These are phyloP conservation scores for Neurospora sp. DNA, from an alignment of 495 filamentous ascomycete genomes.

Conservation along the genomic window DNA sequence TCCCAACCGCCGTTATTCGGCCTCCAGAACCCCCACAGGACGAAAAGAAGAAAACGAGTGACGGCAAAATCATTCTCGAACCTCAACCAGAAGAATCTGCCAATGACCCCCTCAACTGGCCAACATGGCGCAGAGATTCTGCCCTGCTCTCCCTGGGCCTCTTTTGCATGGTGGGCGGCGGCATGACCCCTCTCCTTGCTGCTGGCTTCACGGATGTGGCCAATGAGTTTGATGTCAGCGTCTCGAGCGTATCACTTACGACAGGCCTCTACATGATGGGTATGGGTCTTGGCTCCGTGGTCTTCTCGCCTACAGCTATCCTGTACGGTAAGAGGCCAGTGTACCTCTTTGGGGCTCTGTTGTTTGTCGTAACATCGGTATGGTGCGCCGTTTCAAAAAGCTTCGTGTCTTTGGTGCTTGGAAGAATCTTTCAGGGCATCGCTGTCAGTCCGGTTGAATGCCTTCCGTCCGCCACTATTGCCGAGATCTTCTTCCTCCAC, in stretches of 20 bases:
- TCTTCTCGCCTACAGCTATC: constrained; percentile 86
- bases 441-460: constrained; percentile 90
- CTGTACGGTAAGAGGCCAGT: constrained; percentile 85
- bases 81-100: constrained; percentile 85
- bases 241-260: constrained; percentile 72
- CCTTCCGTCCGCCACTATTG: constrained; percentile 86
- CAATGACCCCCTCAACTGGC: constrained; percentile 95
- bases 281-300: constrained; percentile 70
- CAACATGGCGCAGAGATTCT: constrained; percentile 67
- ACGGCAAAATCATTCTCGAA: constrained; percentile 81
- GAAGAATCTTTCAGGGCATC: constrained; percentile 77
- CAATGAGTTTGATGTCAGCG: constrained; percentile 53
- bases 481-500: constrained; percentile 94
- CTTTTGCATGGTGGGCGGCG: constrained; percentile 87
- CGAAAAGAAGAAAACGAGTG: constrained; percentile 62
- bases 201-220: constrained; percentile 85
- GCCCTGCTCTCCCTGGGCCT: constrained; percentile 79
- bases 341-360: constrained; percentile 65
- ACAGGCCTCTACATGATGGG: constrained; percentile 96
- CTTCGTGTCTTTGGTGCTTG: constrained; percentile 70
- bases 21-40: constrained; percentile 23
- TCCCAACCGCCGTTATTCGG: constrained; percentile 47
- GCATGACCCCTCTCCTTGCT: constrained; percentile 84
- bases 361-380: constrained; percentile 67
- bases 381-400: constrained; percentile 83